Conservation (phyloP, 441 rosid genomes). For the Breynia disticha region DNA sequence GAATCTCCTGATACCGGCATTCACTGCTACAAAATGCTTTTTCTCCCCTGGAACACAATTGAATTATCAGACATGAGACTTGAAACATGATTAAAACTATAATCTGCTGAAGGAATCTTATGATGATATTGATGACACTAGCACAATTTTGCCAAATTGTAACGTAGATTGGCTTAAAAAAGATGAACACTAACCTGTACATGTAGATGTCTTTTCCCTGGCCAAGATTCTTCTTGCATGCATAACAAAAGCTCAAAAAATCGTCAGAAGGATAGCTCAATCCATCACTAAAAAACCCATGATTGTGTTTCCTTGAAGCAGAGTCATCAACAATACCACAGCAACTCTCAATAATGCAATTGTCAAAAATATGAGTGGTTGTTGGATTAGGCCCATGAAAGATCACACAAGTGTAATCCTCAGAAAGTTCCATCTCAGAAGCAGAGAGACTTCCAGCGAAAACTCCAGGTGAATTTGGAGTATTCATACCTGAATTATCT, state of each 20-base stretch:
- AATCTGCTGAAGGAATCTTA: no score
- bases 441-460: slow-evolving; percentile 45
- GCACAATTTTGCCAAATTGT: slow-evolving; percentile 3
- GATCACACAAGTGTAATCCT: slow-evolving; percentile 89
- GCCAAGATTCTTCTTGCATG: slow-evolving; percentile 73
- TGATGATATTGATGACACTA: no score
- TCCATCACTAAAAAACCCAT: slow-evolving; percentile 16
- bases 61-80: background rate
- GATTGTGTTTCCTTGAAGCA: slow-evolving; percentile 13
- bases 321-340: slow-evolving; percentile 33
- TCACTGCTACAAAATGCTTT: slow-evolving; percentile 91
- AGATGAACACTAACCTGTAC: slow-evolving; percentile 49
- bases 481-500: slow-evolving; percentile 19
- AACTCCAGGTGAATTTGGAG: slow-evolving; percentile 28
- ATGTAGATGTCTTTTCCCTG: slow-evolving; percentile 81
- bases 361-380: slow-evolving; percentile 74
- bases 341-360: slow-evolving; percentile 64
- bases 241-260: slow-evolving; percentile 63
- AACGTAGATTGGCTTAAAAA: slow-evolving; percentile 1
- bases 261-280: slow-evolving; percentile 31
- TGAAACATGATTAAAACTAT: no score
- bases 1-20: slow-evolving; percentile 64
- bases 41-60: slow-evolving; percentile 46
- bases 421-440: slow-evolving; percentile 72
- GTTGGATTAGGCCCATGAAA: slow-evolving; percentile 74